Evolutionary conservation across 768 basidiomycete species (phyloP), one percentile per base, ranked within the genome.

Genomic region (Suillus subalutaceus): DNA sequence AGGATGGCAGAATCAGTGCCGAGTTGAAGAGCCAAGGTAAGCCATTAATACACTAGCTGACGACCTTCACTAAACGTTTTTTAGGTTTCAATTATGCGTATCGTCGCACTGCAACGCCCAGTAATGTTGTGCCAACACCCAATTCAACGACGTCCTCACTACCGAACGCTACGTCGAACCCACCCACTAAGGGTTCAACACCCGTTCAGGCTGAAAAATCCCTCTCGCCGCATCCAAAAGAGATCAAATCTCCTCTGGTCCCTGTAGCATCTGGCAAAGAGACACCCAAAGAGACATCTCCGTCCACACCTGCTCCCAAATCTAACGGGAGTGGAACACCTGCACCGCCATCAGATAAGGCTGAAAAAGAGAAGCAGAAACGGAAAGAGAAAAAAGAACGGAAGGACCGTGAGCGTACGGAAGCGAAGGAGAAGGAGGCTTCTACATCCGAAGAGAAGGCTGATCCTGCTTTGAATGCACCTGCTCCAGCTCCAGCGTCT

Each of bases 11-110:
- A 59, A 88, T 99, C 56, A 96, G 93, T 65, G 91, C 91, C 0
- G 96, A 99, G 75, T 84, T 96, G 67, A 96, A 91, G 79, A 93
- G 91, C 71, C 93, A 96, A 83, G 97, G 96, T 92, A 62, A 63
- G 83, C 77, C 40, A 16, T 64, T n/a, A 63, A 15, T 44, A 20
- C 32, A 67, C 53, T 37, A 53, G 30, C 48, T 32, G 37, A 18
- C 23, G 52, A 48, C 20, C 53, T 62, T 43, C 15, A 6, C 65
- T 73, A 30, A 77, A 6, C 35, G 15, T 8, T 18, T 26, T 2
- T 65, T 30, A 96, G 95, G 96, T 41, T 96, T 99, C 83, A 97
- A 99, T 80, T 99, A 95, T 70, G 93, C 93, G 2, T 97, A 97
- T 77, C 90, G 96, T 66, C 89, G 91, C 64, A 88, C 88, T 6